A percentile compares a stretch with the other conserved stretches of the same genome.
phyloP scores from a whole-genome alignment of 805 yeast species.

The Yarrowia alimentaria region DNA sequence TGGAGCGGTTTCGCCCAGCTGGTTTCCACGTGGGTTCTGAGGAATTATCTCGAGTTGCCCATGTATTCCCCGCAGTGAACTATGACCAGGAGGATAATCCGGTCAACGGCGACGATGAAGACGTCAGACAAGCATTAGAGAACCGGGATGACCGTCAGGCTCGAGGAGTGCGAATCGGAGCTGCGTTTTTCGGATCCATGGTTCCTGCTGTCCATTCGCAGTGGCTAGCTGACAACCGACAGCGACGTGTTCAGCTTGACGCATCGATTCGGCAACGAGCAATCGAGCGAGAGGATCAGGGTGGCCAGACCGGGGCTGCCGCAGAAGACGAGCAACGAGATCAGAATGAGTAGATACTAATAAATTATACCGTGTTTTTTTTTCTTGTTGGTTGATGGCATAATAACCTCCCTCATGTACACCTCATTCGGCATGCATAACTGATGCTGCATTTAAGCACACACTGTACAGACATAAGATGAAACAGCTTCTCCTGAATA shows the following conservation, averaged over 20 bases:
- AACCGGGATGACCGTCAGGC: slow-evolving; percentile 22
- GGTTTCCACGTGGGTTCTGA: slow-evolving; percentile 14
- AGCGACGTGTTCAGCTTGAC: slow-evolving; percentile 14
- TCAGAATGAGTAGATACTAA: slow-evolving; percentile 13
- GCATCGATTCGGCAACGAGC: slow-evolving; percentile 1
- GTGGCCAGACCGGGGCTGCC: not conserved
- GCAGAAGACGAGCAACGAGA: slow-evolving; percentile 7
- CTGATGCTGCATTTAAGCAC: not conserved
- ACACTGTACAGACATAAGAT: not conserved
- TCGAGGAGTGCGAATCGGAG: slow-evolving; percentile 12
- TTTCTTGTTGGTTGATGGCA: too few relatives aligned
- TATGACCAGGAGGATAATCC: slow-evolving; percentile 14
- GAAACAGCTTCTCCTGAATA: too few relatives aligned
- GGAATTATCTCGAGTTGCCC: slow-evolving; percentile 11
- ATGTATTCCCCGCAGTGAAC: slow-evolving; percentile 20
- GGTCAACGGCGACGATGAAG: not conserved
- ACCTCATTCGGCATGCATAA: slow-evolving; percentile 11
- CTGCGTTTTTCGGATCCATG: slow-evolving; percentile 23
- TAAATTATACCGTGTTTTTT: not conserved
- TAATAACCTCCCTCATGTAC: too few relatives aligned
- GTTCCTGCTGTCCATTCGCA: slow-evolving; percentile 23
- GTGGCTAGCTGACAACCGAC: slow-evolving; percentile 23
- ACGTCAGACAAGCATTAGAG: slow-evolving; percentile 14
- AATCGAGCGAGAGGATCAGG: slow-evolving; percentile 1
- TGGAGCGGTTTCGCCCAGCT: slow-evolving; percentile 23